Conservation (phyloP, 2,329 filamentous ascomycete species). For the Xylariaceae sp. region DNA sequence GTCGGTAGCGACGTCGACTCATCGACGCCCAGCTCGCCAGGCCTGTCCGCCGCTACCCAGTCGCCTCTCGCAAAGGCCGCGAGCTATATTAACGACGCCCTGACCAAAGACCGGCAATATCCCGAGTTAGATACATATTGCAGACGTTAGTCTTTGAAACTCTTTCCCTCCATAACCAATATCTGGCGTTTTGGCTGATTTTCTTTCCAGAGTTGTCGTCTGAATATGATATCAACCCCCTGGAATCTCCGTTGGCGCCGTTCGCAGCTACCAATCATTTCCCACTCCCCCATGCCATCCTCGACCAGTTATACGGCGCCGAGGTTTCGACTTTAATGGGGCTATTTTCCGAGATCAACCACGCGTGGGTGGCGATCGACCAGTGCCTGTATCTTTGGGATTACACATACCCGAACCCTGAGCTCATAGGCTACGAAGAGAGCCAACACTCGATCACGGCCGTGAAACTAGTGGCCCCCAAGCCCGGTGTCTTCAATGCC, state of each 20-base stretch:
- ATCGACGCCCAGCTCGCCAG: slow-evolving; percentile 25
- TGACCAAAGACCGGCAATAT: slow-evolving; percentile 72
- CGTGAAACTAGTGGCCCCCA: slow-evolving; percentile 82
- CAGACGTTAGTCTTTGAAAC: slow-evolving; percentile 58
- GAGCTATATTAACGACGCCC: slow-evolving; percentile 71
- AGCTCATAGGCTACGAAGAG: slow-evolving; percentile 88
- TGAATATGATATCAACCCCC: slow-evolving; percentile 75
- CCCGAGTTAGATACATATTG: slow-evolving; percentile 88
- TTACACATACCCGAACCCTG: slow-evolving; percentile 86
- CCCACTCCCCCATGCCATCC: slow-evolving; percentile 84
- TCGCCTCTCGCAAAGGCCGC: slow-evolving; percentile 68
- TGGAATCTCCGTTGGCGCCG: slow-evolving; percentile 70
- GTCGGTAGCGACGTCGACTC: no score
- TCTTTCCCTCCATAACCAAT: background rate
- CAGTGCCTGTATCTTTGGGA: slow-evolving; percentile 97
- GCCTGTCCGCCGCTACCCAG: slow-evolving; percentile 35
- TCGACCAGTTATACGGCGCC: slow-evolving; percentile 84
- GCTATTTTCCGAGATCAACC: slow-evolving; percentile 86
- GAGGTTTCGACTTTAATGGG: slow-evolving; percentile 92
- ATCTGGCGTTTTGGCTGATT: slow-evolving; percentile 22
- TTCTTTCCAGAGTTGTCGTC: slow-evolving; percentile 67
- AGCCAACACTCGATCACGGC: slow-evolving; percentile 81
- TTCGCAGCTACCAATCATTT: slow-evolving; percentile 85
- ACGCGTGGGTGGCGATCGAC: slow-evolving; percentile 94
- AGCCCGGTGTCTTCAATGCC: slow-evolving; percentile 78